Base-by-base conservation (phyloP, 805 yeast species). In the Zygosaccharomyces pseudorouxii region DNA sequence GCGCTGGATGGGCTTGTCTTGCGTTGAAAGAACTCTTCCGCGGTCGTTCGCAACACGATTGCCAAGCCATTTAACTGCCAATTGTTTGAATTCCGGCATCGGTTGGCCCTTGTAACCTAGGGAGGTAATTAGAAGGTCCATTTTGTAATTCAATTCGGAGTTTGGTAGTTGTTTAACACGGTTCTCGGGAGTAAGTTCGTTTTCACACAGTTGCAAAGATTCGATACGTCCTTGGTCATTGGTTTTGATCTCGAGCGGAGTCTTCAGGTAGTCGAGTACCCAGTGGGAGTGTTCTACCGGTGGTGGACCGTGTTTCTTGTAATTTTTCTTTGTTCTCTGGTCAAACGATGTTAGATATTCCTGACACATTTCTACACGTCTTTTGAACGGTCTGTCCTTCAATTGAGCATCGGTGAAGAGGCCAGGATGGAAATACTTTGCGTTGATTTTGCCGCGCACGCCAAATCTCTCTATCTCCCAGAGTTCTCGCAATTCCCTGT, bases 401-500 rank as follows among this genome's bases (percentile, higher is more conserved):
- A 65, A 58, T 2, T 57, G 40, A 60, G 55, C 9, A 55, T 59
- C 40, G 25, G 62, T 55, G 4, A 67, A 54, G 42, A 60, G 55
- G 5, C 57, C 54, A 8, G 56, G 56, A 11, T 67, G 44, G 11
- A 70, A 60, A n/a, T 66, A 64, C 11, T 57, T 56, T 3, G 71
- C 68, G 0, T 72, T 71, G 7, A 77, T 75, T 40, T 71, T 61
- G 3, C 81, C 81, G 9, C 65, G 62, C 48, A 84, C 78, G 0
- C 81, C 81, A 35, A 70, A 69, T 27, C 71, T 67, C 47, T 70
- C 73, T 47, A 89, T 65, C 46, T 82, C 85, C 60, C 90, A 71
- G 31, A 92, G 69, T 62, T 93, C 98, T 61, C 97, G 76, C 20
- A 92, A 75, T 65, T 93, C 99, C 63, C 89, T 92, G 56, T 87